Evolutionary conservation across 2,329 filamentous ascomycete genomes (phyloP), one percentile per base, ranked within the genome.

Genomic region (Fusarium nelsonii): DNA sequence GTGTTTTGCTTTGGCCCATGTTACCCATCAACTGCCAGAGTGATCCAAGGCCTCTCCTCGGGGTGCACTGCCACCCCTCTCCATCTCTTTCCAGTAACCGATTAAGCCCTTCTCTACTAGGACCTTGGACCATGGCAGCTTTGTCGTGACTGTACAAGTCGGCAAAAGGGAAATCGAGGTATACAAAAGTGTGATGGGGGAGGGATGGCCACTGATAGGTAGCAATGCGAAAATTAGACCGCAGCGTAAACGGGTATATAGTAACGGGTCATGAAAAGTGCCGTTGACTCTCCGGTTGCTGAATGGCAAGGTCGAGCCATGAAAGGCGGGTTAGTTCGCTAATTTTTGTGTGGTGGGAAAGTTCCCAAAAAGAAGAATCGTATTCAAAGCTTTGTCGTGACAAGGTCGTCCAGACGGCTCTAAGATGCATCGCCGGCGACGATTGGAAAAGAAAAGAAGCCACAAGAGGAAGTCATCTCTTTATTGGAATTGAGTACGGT

Each of bases 401-500:
- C 66, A 57, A 45, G 18, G 68, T 72, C 70, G 65, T 73, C 73
- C 63, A 73, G 69, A 74, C 72, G 71, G 64, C 69, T 73, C 65
- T 32, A 64, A 63, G 48, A 60, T 60, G 65, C 69, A 73, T 74
- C 68, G 70, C 70, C 72, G 63, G 73, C 69, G 65, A 72, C 73
- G 65, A 46, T 34, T 56, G 63, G 55, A 59, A 58, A 58, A 65
- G 41, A 64, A 64, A 54, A 62, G 55, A 60, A 44, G 53, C 52
- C 56, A 54, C 48, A 51, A 59, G 63, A 60, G 51, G 55, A 56
- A 58, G 20, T 44, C 46, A 53, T 59, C 63, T 50, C 63, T 74
- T 69, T 79, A 80, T 73, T 79, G 78, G 72, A 79, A 80, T 61
- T 77, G 66, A 56, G 70, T 73, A 71, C 80, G 80, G 72, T 91